Conservation (phyloP, 1,284 basidiomycete species). For the Trichosporon faecale region DNA sequence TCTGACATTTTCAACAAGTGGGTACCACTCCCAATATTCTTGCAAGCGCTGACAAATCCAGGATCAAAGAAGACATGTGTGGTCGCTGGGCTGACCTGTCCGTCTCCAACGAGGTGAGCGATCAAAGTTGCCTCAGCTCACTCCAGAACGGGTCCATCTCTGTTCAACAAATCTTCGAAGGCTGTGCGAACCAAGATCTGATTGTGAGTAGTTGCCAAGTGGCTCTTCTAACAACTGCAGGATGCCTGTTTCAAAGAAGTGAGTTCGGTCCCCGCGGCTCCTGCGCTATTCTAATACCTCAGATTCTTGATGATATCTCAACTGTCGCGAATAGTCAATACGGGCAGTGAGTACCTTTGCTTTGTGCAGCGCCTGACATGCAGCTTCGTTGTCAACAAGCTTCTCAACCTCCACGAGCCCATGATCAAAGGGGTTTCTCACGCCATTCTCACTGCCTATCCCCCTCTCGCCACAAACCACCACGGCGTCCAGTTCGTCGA, state of each 20-base stretch:
- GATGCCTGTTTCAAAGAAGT: slow-evolving; percentile 44
- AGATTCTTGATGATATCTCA: slow-evolving; percentile 42
- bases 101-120: slow-evolving; percentile 41
- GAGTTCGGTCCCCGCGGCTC: neutral
- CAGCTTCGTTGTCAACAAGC: slow-evolving; percentile 46
- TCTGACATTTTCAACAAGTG: slow-evolving; percentile 39
- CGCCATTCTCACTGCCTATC: slow-evolving; percentile 43
- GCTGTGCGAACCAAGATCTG: slow-evolving; percentile 40
- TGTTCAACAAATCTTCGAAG: slow-evolving; percentile 48
- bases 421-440: slow-evolving; percentile 31
- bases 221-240: slow-evolving; percentile 19
- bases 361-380: neutral
- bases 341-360: slow-evolving; percentile 37
- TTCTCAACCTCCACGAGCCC: slow-evolving; percentile 33
- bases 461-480: slow-evolving; percentile 45
- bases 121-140: neutral
- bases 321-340: slow-evolving; percentile 46
- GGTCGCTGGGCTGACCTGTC: slow-evolving; percentile 44
- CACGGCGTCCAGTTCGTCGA: slow-evolving; percentile 48
- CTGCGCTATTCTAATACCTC: no score
- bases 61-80: slow-evolving; percentile 39
- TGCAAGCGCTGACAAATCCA: slow-evolving; percentile 14
- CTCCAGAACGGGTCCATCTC: slow-evolving; percentile 46
- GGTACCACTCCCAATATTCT: neutral
- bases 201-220: slow-evolving; percentile 28